phyloP scores from a whole-genome alignment of 495 filamentous ascomycete species.

The Annulohypoxylon moriforme region DNA sequence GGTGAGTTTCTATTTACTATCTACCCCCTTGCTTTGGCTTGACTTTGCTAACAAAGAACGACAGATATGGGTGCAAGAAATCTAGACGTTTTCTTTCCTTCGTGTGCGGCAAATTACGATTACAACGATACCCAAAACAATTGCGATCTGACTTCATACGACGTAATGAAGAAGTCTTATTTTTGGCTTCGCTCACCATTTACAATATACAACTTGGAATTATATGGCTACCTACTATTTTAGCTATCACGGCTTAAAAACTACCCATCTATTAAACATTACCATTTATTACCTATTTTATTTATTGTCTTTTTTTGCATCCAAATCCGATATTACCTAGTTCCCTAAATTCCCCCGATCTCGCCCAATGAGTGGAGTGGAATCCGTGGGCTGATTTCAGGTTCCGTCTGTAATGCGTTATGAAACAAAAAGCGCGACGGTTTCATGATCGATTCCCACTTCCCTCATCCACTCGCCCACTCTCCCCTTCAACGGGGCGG shows the following conservation, averaged over 20 bases:
- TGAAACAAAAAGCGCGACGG: slow-evolving; percentile 36
- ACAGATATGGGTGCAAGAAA: slow-evolving; percentile 76
- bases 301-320: slow-evolving; percentile 18
- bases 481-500: not conserved
- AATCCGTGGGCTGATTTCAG: slow-evolving; percentile 27
- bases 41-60: slow-evolving; percentile 33
- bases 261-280: not conserved
- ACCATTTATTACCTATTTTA: slow-evolving; percentile 12
- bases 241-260: no score
- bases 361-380: slow-evolving; percentile 3
- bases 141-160: slow-evolving; percentile 48
- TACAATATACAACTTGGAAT: slow-evolving; percentile 2
- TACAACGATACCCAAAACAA: slow-evolving; percentile 49
- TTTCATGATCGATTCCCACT: slow-evolving; percentile 22
- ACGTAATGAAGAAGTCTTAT: slow-evolving; percentile 46
- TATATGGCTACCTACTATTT: not conserved
- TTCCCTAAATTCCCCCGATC: not conserved
- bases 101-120: slow-evolving; percentile 42
- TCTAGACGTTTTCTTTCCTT: slow-evolving; percentile 50
- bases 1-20: slow-evolving; percentile 65
- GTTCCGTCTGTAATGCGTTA: slow-evolving; percentile 34
- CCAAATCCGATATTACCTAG: slow-evolving; percentile 11
- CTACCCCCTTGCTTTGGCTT: not conserved
- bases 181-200: slow-evolving; percentile 25
- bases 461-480: not conserved